Percentiles rank a stretch among this genome's conserved stretches.
These are phyloP conservation scores for Cystodermella granulosa DNA, from an alignment of 1,284 basidiomycete species.

Conservation along the genomic window DNA sequence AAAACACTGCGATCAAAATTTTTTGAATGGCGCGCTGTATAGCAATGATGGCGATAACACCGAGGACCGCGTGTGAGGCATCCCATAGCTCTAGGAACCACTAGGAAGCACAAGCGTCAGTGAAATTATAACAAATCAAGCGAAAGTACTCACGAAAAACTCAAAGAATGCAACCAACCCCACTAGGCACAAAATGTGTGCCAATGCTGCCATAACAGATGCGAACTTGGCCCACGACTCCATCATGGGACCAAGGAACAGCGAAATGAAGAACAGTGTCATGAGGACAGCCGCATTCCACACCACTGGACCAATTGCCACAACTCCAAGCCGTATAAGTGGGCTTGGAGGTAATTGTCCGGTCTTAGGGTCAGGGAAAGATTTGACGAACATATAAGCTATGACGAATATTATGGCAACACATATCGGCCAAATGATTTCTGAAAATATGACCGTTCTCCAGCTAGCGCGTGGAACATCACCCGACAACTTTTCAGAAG, in stretches of 20 bases:
- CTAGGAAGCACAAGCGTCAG: slow-evolving; percentile 34
- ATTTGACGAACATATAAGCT: slow-evolving; percentile 88
- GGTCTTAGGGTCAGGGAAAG: slow-evolving; percentile 72
- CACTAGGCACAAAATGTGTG: slow-evolving; percentile 74
- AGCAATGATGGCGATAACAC: slow-evolving; percentile 78
- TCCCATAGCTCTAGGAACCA: slow-evolving; percentile 99
- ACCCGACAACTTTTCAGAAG: slow-evolving; percentile 89
- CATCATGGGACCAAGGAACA: slow-evolving; percentile 90
- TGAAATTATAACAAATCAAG: slow-evolving; percentile 11
- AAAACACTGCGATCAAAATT: slow-evolving; percentile 86
- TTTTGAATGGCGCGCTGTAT: slow-evolving; percentile 91
- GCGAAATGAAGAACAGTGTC: slow-evolving; percentile 81
- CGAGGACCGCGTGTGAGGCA: slow-evolving; percentile 86
- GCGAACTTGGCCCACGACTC: slow-evolving; percentile 83
- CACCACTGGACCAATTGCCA: slow-evolving; percentile 89
- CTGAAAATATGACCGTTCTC: slow-evolving; percentile 79
- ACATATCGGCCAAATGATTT: slow-evolving; percentile 79
- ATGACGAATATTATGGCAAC: slow-evolving; percentile 75
- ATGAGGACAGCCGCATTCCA: slow-evolving; percentile 92
- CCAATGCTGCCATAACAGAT: slow-evolving; percentile 83
- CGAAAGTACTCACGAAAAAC: slow-evolving; percentile 66
- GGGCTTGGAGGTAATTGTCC: slow-evolving; percentile 62
- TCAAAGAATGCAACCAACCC: slow-evolving; percentile 89
- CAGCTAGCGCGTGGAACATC: slow-evolving; percentile 88
- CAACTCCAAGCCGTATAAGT: slow-evolving; percentile 86